Percentiles rank a stretch among this genome's conserved stretches.
Evolutionary conservation across 441 rosid genomes (phyloP).

Genomic region (Flueggea neowawraea): DNA sequence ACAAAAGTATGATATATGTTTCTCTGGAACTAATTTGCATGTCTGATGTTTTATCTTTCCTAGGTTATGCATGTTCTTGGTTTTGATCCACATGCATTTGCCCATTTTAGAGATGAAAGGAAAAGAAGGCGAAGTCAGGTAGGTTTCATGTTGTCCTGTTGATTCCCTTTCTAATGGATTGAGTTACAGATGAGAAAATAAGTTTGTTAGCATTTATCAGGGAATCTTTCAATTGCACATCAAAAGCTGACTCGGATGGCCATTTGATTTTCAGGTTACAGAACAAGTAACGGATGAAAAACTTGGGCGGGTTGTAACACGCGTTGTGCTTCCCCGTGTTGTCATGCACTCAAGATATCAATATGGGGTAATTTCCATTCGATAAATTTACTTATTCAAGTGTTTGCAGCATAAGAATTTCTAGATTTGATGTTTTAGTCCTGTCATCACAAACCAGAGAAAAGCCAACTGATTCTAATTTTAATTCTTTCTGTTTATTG

Average conservation of each 20-base stretch:
- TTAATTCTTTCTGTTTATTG: slow-evolving; percentile 11
- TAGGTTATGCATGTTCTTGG: slow-evolving; percentile 99
- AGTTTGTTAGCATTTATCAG: too few species aligned
- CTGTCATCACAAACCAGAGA: slow-evolving; percentile 6
- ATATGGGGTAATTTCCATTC: slow-evolving; percentile 61
- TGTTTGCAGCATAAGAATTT: not conserved
- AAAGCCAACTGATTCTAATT: slow-evolving; percentile 14
- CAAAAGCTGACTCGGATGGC: not conserved
- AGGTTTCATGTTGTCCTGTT: slow-evolving; percentile 6
- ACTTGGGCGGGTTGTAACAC: slow-evolving; percentile 89
- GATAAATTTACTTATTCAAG: not conserved
- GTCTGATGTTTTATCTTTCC: slow-evolving; percentile 12
- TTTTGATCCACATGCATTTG: slow-evolving; percentile 98
- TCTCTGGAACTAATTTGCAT: slow-evolving; percentile 9
- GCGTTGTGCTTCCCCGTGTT: slow-evolving; percentile 97
- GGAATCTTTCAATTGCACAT: not conserved
- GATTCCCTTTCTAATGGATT: too few species aligned
- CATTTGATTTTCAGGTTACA: slow-evolving; percentile 56
- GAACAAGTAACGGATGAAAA: slow-evolving; percentile 91
- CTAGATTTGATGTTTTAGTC: slow-evolving; percentile 5
- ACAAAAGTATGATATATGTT: slow-evolving; percentile 4
- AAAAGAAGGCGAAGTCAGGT: slow-evolving; percentile 96
- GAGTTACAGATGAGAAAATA: too few species aligned
- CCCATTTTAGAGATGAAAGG: slow-evolving; percentile 98
- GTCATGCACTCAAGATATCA: slow-evolving; percentile 96